Base-by-base conservation (phyloP, 768 basidiomycete species). In the Russula virescens region DNA sequence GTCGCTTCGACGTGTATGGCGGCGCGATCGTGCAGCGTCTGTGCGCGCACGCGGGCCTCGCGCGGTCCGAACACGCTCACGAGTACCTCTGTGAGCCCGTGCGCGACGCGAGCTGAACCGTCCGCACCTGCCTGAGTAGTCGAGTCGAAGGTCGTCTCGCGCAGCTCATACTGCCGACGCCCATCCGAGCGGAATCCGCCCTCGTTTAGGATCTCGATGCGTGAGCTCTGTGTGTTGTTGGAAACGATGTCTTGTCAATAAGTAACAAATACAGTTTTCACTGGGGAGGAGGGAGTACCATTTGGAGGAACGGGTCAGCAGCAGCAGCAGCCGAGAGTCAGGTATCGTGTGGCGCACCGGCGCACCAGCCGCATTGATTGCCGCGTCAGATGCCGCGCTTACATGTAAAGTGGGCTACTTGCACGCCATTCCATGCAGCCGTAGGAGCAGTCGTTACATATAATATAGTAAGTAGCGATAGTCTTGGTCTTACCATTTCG, bases 181-280 rank as follows among this genome's bases (percentile, higher is more conserved):
- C 91, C 92, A 73, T 98, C 96, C 28, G 93, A 93, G 64, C 96
- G 90, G 69, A 90, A 91, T 49, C 88, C 89, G 45, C 87, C 91
- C 52, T 89, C 86, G 72, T 92, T 92, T 63, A 93, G 81, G 26
- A 91, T 86, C 72, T 93, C 91, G 48, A 89, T 73, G 58, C 80
- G 73, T 48, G 80, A 82, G 58, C 76, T 75, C 81, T 83, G 62
- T 63, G n/a, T n/a, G n/a, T n/a, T n/a, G n/a, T n/a, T n/a, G 21
- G 38, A 31, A 11, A 25, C 2, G 40, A 40, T n/a, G 34, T 43
- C 28, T 18, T n/a, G n/a, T n/a, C n/a, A n/a, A n/a, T n/a, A n/a
- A n/a, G n/a, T n/a, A n/a, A n/a, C n/a, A n/a, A n/a, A n/a, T n/a
- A n/a, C n/a, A n/a, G n/a, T n/a, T n/a, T n/a, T n/a, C n/a, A n/a